Evolutionary conservation across 2,329 filamentous ascomycete species (phyloP).

Genomic region (Diaporthe sp.): DNA sequence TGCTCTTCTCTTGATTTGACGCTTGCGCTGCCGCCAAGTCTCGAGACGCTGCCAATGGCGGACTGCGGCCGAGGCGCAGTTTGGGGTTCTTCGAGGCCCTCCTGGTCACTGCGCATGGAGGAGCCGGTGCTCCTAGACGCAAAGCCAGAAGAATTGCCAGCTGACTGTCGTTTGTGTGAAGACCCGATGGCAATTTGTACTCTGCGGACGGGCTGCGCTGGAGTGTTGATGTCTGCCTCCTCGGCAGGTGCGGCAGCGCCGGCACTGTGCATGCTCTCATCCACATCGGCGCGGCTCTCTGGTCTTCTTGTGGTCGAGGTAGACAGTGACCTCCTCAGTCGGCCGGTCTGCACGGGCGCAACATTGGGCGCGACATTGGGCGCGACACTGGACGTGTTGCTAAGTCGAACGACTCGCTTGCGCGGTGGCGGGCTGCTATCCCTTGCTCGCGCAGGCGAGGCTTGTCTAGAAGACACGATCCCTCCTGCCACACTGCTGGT

Average conservation of each 20-base stretch:
- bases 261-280: slow-evolving; percentile 46
- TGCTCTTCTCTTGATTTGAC: slow-evolving; percentile 71
- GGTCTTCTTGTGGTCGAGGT: slow-evolving; percentile 47
- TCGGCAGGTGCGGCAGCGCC: slow-evolving; percentile 44
- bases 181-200: slow-evolving; percentile 70
- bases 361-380: slow-evolving; percentile 55
- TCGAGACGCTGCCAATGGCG: slow-evolving; percentile 66
- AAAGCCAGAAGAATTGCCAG: slow-evolving; percentile 52
- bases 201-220: slow-evolving; percentile 64
- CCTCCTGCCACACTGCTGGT: slow-evolving; percentile 61
- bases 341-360: slow-evolving; percentile 51
- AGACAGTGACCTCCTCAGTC: slow-evolving; percentile 67
- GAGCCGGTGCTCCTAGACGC: slow-evolving; percentile 50
- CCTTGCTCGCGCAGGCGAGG: slow-evolving; percentile 61
- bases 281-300: slow-evolving; percentile 48
- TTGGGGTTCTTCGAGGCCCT: slow-evolving; percentile 63
- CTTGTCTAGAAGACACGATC: slow-evolving; percentile 54
- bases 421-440: slow-evolving; percentile 66
- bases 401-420: slow-evolving; percentile 71
- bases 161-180: slow-evolving; percentile 50
- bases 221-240: slow-evolving; percentile 64
- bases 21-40: slow-evolving; percentile 67
- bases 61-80: slow-evolving; percentile 64
- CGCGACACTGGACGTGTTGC: slow-evolving; percentile 58
- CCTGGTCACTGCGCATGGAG: slow-evolving; percentile 60